phyloP scores from a whole-genome alignment of 2,329 filamentous ascomycete species.

The Ilyonectria destructans region DNA sequence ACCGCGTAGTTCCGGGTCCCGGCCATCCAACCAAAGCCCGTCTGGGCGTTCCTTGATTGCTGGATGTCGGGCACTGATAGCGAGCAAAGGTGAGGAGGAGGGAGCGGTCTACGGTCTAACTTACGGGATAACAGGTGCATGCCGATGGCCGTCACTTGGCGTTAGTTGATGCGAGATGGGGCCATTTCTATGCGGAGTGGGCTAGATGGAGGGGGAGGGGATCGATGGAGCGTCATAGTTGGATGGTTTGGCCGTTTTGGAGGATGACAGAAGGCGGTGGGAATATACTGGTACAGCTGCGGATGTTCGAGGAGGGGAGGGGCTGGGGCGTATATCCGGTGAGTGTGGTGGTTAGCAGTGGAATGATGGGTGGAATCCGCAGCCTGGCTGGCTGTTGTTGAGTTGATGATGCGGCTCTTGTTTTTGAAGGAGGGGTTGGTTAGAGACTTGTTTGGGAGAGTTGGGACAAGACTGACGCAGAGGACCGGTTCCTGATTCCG shows the following conservation, averaged over 20 bases:
- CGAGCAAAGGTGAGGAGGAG: not conserved
- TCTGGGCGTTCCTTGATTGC: not conserved
- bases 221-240: not conserved
- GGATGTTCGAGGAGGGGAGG: too few species aligned
- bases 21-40: not conserved
- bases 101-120: not conserved
- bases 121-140: not conserved
- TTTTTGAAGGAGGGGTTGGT: not conserved
- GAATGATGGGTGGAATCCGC: not conserved
- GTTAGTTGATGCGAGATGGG: slow-evolving; percentile 10
- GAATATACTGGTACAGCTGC: not conserved
- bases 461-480: not conserved
- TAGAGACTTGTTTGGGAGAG: not conserved
- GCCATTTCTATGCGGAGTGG: slow-evolving; percentile 16
- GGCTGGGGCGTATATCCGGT: not conserved
- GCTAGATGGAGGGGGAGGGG: slow-evolving; percentile 6
- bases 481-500: not conserved
- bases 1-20: slow-evolving; percentile 5
- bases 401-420: not conserved
- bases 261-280: slow-evolving; percentile 4
- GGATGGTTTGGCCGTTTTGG: not conserved
- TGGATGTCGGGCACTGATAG: not conserved
- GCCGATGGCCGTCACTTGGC: not conserved
- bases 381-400: not conserved
- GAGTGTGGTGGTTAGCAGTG: not conserved